A percentile compares a stretch with the other conserved stretches of the same genome.
Evolutionary conservation across 2,329 filamentous ascomycete genomes (phyloP).

Genomic region (Acrocalymma vagum): DNA sequence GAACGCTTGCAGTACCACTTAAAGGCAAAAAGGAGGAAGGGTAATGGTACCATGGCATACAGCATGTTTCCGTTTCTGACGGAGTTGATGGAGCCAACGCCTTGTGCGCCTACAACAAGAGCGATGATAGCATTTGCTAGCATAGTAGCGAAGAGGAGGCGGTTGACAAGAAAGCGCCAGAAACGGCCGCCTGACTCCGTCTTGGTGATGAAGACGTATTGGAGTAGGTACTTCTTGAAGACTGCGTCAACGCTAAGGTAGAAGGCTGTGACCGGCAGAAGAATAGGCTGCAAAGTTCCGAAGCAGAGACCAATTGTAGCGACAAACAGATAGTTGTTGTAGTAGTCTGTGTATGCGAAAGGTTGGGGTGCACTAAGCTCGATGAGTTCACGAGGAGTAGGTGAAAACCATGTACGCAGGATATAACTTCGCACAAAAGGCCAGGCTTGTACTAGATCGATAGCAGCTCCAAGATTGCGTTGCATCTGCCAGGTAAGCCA

Average conservation of each 20-base stretch:
- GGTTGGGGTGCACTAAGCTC: conserved; percentile 90
- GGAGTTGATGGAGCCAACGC: conserved; percentile 55
- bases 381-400: conserved; percentile 90
- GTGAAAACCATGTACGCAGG: conserved; percentile 79
- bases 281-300: conserved; percentile 83
- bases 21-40: conserved; percentile 80
- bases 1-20: conserved; percentile 80
- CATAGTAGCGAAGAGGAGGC: conserved; percentile 82
- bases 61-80: conserved; percentile 61
- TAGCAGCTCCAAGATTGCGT: conserved; percentile 81
- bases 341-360: conserved; percentile 95
- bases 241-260: conserved; percentile 88
- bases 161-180: conserved; percentile 91
- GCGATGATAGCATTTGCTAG: conserved; percentile 82
- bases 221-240: conserved; percentile 91
- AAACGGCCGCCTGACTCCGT: conserved; percentile 93
- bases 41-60: conserved; percentile 75
- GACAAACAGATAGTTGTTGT: conserved; percentile 97
- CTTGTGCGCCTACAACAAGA: conserved; percentile 76
- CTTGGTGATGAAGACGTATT: conserved; percentile 91
- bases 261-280: conserved; percentile 83
- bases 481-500: conserved; percentile 92
- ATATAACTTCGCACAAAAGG: conserved; percentile 82
- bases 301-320: conserved; percentile 86
- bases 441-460: conserved; percentile 88